Evolutionary conservation across 2,329 filamentous ascomycete genomes (phyloP).

Genomic region (Neonectria punicea): DNA sequence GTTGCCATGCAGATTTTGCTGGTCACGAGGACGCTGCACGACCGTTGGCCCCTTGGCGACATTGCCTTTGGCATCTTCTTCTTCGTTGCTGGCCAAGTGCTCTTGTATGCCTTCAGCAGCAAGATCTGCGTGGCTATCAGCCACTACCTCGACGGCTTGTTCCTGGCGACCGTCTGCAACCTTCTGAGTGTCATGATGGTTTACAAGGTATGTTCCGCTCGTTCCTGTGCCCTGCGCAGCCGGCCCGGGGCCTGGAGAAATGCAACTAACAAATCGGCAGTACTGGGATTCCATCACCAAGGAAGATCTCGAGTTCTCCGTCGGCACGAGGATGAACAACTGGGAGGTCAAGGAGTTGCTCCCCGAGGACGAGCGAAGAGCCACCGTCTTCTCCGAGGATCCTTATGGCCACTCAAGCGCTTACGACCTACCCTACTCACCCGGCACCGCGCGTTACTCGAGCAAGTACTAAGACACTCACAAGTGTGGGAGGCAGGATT

Average conservation of each 20-base stretch:
- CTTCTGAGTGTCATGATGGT: conserved; percentile 98
- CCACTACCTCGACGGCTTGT: conserved; percentile 94
- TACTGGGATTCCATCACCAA: conserved; percentile 99
- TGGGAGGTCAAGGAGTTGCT: conserved; percentile 97
- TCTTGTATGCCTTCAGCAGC: conserved; percentile 89
- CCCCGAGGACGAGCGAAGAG: conserved; percentile 80
- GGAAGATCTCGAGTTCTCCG: conserved; percentile 97
- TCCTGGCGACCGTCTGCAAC: conserved; percentile 95
- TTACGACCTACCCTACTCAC: conserved; percentile 64
- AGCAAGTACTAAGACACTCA: conserved; percentile 54
- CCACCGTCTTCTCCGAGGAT: conserved; percentile 77
- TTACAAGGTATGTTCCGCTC: conserved; percentile 77
- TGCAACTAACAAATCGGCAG: conserved; percentile 48
- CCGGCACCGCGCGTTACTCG: conserved; percentile 55
- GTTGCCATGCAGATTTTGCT: conserved; percentile 88
- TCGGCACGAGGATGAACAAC: conserved; percentile 93
- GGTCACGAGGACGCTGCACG: conserved; percentile 88
- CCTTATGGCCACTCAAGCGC: conserved; percentile 67
- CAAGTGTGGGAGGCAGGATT: conserved; percentile 4
- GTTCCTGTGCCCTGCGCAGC: background rate
- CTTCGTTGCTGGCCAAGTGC: conserved; percentile 90
- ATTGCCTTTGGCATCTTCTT: conserved; percentile 92
- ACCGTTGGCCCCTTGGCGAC: conserved; percentile 94
- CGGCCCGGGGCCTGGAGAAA: background rate
- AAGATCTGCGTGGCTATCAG: conserved; percentile 84